A percentile compares a stretch with the other conserved stretches of the same genome.
phyloP scores from a whole-genome alignment of 148 eudicot species.

The Spergularia marina region DNA sequence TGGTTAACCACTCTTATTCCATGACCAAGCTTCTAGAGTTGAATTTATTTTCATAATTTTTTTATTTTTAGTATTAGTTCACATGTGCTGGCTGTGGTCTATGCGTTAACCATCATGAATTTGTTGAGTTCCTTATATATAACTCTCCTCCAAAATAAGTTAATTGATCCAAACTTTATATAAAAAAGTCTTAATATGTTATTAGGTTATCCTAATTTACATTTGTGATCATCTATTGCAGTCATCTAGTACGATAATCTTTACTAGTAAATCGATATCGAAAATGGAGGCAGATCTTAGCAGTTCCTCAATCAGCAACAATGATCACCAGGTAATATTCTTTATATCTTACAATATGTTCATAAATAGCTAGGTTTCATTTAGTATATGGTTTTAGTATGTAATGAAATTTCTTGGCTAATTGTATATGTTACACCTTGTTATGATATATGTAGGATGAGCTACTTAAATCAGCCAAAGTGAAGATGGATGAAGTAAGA shows the following conservation, averaged over 20 bases:
- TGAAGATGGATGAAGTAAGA: conserved; percentile 45
- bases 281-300: conserved; percentile 25
- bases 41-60: conserved; percentile 7
- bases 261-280: conserved; percentile 1
- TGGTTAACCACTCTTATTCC: conserved; percentile 35
- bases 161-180: conserved; percentile 18
- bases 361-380: not conserved
- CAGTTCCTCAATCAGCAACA: conserved; percentile 25
- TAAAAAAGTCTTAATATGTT: conserved; percentile 1
- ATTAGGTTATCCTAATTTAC: conserved; percentile 29
- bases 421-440: too few species aligned
- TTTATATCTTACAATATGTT: not conserved
- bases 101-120: conserved; percentile 11
- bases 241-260: not conserved
- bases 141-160: conserved; percentile 8
- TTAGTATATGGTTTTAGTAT: not conserved
- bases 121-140: conserved; percentile 22
- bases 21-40: conserved; percentile 27
- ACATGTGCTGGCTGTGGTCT: conserved; percentile 19
- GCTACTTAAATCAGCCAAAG: conserved; percentile 35
- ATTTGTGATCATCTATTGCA: not conserved
- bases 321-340: conserved; percentile 34
- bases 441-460: conserved; percentile 24
- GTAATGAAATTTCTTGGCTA: not conserved
- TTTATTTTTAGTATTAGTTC: not conserved